Base-by-base conservation (phyloP, 1,284 basidiomycete species). In the Stygiomarasmius scandens region DNA sequence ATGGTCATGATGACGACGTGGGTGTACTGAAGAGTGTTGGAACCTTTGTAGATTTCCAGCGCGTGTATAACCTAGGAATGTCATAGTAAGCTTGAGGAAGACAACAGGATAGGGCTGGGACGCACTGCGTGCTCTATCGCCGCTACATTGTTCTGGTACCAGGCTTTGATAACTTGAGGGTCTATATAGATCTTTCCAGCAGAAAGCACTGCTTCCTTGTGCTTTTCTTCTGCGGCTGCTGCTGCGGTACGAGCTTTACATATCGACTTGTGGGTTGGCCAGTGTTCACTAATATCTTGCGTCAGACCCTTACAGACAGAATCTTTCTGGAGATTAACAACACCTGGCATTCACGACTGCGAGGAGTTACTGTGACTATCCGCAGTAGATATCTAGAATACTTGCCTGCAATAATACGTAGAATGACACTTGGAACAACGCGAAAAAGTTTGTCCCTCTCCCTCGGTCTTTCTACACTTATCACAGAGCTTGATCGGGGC, bases 351-450 rank as follows among this genome's bases (percentile, higher is more conserved):
- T 58, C 49, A 12, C 60, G 57, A 14, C 60, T 43, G 36, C 9
- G 44, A 16, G 29, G 29, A 6, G 5, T 32, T 12, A n/a, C 14
- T 12, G 8, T 25, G 11, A 44, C 10, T 12, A 25, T n/a, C 25
- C 41, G 41, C n/a, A n/a, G n/a, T n/a, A n/a, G 27, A 38, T 24
- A 23, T 11, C 29, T 12, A n/a, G 29, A 32, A 32, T 11, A 51
- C 38, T 41, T n/a, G 58, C 60, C 56, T 61, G 57, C 60, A 56
- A 45, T 58, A 58, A 29, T 55, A 47, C 2, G 60, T 61, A 16
- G 8, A 27, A 3, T 22, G 43, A 41, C 57, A 61, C 22, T 44
- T 50, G 11, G 38, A 45, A 27, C 55, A 60, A 5, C 44, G 55
- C 3, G 58, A 14, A 44, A 60, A 55, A 6, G 38, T 14, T 23